Percentiles rank a stretch among this genome's conserved stretches.
Conservation (phyloP, 148 eudicot genomes). For the Nepenthes mirabilis region DNA sequence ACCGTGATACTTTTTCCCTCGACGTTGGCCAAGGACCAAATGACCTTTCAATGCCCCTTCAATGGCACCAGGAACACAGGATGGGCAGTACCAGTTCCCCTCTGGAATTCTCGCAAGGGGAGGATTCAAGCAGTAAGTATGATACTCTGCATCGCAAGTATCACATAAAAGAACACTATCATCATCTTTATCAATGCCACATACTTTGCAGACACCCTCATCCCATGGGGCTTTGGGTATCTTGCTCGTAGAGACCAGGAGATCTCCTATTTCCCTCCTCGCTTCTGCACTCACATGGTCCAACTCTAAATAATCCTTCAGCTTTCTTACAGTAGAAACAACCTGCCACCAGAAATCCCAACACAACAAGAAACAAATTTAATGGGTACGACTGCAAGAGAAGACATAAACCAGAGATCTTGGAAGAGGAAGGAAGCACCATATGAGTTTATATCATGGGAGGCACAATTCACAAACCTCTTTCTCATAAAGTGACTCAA, state of each 20-base stretch:
- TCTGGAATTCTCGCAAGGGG: constrained; percentile 65
- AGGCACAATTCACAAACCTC: constrained; percentile 31
- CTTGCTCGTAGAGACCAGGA: constrained; percentile 26
- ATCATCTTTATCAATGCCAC: constrained; percentile 69
- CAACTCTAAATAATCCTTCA: constrained; percentile 26
- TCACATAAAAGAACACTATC: constrained; percentile 59
- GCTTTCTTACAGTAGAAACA: constrained; percentile 21
- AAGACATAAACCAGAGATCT: neutral
- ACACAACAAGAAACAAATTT: neutral
- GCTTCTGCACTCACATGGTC: constrained; percentile 32
- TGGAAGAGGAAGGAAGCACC: neutral
- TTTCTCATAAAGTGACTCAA: constrained; percentile 38
- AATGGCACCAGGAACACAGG: constrained; percentile 35
- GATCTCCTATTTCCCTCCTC: constrained; percentile 31
- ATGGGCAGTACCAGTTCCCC: constrained; percentile 77
- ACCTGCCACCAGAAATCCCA: constrained; percentile 27
- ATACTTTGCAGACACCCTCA: constrained; percentile 65
- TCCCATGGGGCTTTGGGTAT: constrained; percentile 78
- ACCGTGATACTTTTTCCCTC: constrained; percentile 24
- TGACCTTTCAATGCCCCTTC: constrained; percentile 11
- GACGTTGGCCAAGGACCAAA: constrained; percentile 12
- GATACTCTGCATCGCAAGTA: constrained; percentile 69
- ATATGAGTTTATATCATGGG: neutral
- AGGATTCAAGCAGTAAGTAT: constrained; percentile 60
- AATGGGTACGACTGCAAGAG: too few species aligned